A percentile compares a stretch with the other conserved stretches of the same genome.
Evolutionary conservation across 192 early-diverging fungal species (phyloP).

Genomic region (Podila clonocystis): DNA sequence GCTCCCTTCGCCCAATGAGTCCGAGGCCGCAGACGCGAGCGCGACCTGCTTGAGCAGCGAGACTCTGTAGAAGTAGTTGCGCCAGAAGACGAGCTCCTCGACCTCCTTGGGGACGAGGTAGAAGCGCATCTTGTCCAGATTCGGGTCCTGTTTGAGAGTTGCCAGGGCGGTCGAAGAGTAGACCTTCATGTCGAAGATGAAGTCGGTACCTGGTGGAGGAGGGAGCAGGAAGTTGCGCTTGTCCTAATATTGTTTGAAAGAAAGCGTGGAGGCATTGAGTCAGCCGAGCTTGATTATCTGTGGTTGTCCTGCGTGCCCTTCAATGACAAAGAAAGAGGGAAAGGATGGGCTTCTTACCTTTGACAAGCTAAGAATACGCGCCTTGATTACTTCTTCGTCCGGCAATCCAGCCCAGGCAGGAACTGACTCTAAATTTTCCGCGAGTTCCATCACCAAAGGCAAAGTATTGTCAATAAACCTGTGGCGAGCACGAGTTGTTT

Average conservation of each 20-base stretch:
- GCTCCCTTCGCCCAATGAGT: conserved; percentile 6
- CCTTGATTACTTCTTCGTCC: conserved; percentile 62
- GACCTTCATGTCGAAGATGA: conserved; percentile 68
- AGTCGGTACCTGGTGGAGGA: conserved; percentile 69
- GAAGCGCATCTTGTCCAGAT: conserved; percentile 71
- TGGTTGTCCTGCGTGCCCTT: neutral
- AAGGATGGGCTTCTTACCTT: conserved; percentile 36
- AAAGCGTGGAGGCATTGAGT: neutral
- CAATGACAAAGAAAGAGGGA: conserved; percentile 3
- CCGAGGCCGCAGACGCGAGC: conserved; percentile 37
- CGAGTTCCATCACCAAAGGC: neutral
- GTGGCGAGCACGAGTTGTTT: neutral
- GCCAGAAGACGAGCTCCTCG: conserved; percentile 71
- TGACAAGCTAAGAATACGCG: conserved; percentile 58
- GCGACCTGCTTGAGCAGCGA: conserved; percentile 63
- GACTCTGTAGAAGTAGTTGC: conserved; percentile 77
- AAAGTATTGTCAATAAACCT: neutral
- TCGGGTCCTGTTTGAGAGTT: conserved; percentile 63
- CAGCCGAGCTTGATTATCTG: too few relatives aligned
- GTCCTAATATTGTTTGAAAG: conserved; percentile 51
- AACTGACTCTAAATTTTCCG: conserved; percentile 47
- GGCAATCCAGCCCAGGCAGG: conserved; percentile 63
- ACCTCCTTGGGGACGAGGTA: conserved; percentile 72
- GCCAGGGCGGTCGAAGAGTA: conserved; percentile 66
- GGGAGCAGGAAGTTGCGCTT: conserved; percentile 68